A percentile compares a stretch with the other conserved stretches of the same genome.
These are phyloP conservation scores for Colletotrichum musicola DNA, from an alignment of 2,329 filamentous ascomycete species.

Conservation along the genomic window DNA sequence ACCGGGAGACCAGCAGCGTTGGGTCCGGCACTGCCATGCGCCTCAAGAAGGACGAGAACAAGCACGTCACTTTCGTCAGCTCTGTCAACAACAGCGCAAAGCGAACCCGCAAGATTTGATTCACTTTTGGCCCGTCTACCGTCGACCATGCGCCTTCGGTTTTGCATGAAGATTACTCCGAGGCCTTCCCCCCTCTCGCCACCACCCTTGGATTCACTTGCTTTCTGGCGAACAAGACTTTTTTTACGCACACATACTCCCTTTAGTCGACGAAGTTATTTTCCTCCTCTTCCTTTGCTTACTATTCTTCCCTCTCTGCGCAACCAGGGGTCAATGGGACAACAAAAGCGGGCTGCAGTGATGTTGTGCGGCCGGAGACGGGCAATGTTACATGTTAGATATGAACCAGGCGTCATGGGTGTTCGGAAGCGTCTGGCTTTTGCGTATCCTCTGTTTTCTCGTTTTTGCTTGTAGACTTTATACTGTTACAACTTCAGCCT, in stretches of 20 bases:
- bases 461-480: conserved; percentile 34
- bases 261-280: conserved; percentile 38
- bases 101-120: conserved; percentile 42
- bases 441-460: conserved; percentile 20
- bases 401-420: conserved; percentile 38
- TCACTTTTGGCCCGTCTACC: neutral
- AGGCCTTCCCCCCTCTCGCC: conserved; percentile 25
- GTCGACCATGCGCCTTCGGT: conserved; percentile 5
- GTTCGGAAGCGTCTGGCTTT: conserved; percentile 38
- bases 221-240: conserved; percentile 38
- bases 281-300: conserved; percentile 31
- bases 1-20: conserved; percentile 50
- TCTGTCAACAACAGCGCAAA: conserved; percentile 58
- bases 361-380: conserved; percentile 32
- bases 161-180: conserved; percentile 18
- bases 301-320: conserved; percentile 30
- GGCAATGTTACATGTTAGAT: conserved; percentile 38
- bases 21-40: conserved; percentile 57
- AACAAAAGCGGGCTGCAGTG: conserved; percentile 35
- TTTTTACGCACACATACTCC: conserved; percentile 38
- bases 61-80: conserved; percentile 68
- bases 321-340: conserved; percentile 32
- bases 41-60: conserved; percentile 66
- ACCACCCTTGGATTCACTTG: conserved; percentile 38
- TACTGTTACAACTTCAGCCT: conserved; percentile 38